phyloP scores from a whole-genome alignment of 148 eudicot species.

The Bassia scoparia region DNA sequence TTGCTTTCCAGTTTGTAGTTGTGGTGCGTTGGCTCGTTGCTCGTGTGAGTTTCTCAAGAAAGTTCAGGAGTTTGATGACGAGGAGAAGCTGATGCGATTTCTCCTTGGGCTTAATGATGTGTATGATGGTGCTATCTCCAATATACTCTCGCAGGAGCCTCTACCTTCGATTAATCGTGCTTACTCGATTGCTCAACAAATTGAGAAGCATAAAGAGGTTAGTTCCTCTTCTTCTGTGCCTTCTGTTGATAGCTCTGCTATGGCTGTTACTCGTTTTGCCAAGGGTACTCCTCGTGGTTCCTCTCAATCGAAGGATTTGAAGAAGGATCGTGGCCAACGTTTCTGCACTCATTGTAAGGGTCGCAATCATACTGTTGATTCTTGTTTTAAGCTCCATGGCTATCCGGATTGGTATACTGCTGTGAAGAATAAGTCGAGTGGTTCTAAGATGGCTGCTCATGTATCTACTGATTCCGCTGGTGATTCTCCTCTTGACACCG shows the following conservation, averaged over 20 bases:
- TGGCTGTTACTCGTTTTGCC: not conserved
- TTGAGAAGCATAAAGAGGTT: not conserved
- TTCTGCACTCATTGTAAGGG: not conserved
- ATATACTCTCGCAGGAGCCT: not conserved
- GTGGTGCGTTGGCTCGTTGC: not conserved
- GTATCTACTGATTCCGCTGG: not conserved
- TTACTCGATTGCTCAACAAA: not conserved
- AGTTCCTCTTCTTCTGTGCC: too few relatives aligned
- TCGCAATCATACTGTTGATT: not conserved
- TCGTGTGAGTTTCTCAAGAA: not conserved
- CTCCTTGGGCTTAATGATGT: not conserved
- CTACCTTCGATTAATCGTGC: not conserved
- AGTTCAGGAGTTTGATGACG: not conserved
- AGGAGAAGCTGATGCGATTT: not conserved
- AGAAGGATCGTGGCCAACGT: not conserved
- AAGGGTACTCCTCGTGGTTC: not conserved
- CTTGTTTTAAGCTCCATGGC: not conserved
- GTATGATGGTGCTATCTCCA: not conserved
- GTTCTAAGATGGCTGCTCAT: not conserved
- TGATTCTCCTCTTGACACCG: not conserved
- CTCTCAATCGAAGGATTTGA: too few relatives aligned
- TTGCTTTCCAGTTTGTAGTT: slow-evolving; percentile 31
- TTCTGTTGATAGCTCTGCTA: not conserved
- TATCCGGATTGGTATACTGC: slow-evolving; percentile 3
- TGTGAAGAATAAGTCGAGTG: not conserved